These are phyloP conservation scores for Rheum nobile DNA, from an alignment of 148 eudicot species.

Conservation along the genomic window DNA sequence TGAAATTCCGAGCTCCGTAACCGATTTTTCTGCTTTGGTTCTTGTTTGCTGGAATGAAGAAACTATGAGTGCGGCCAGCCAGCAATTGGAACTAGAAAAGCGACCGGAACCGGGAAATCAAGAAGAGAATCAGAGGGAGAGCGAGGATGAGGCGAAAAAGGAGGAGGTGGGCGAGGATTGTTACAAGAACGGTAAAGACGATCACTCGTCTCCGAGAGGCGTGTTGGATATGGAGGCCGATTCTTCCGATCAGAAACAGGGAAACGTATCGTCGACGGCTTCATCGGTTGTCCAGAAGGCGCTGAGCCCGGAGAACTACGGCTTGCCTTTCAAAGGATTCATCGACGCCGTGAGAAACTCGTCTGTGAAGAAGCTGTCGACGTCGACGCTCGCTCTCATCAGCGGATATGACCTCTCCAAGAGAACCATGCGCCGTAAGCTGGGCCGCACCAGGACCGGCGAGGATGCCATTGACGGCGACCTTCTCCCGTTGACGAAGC, in stretches of 20 bases:
- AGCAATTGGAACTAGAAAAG: neutral
- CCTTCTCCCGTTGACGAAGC: neutral
- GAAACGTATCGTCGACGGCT: neutral
- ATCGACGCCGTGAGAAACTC: slow-evolving; percentile 6
- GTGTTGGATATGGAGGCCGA: neutral
- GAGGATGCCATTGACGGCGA: neutral
- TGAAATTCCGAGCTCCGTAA: neutral
- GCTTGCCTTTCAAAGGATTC: slow-evolving; percentile 9
- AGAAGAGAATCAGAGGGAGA: neutral
- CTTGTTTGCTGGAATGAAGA: neutral
- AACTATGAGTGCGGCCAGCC: neutral
- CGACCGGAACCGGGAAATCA: neutral
- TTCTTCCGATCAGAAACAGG: neutral
- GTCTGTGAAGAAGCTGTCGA: slow-evolving; percentile 9
- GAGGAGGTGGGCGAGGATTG: neutral
- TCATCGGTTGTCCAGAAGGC: slow-evolving; percentile 3
- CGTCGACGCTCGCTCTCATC: slow-evolving; percentile 5
- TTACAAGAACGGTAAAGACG: neutral
- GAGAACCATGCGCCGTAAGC: neutral
- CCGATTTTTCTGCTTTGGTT: neutral
- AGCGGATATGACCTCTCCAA: slow-evolving; percentile 3
- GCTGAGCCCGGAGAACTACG: slow-evolving; percentile 4
- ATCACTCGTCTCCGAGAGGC: slow-evolving; percentile 4
- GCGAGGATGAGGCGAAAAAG: neutral
- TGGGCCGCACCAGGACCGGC: neutral